phyloP scores from a whole-genome alignment of 768 basidiomycete genomes.

The Rhizopogon vinicolor region DNA sequence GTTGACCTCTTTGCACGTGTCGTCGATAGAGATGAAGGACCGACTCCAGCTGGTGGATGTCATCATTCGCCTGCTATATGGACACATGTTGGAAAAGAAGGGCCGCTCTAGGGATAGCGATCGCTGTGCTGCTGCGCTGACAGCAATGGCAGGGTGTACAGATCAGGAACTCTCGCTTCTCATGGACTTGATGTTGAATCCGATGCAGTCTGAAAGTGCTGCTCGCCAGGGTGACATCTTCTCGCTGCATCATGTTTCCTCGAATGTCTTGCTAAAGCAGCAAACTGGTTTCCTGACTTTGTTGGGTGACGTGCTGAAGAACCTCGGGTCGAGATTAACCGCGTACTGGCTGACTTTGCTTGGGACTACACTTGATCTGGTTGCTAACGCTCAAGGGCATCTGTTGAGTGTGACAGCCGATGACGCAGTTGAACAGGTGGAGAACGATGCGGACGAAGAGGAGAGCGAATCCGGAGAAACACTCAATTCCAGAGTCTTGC shows the following conservation, averaged over 20 bases:
- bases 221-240: constrained; percentile 24
- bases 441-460: constrained; percentile 32
- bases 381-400: constrained; percentile 57
- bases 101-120: constrained; percentile 63
- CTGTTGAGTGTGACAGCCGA: constrained; percentile 32
- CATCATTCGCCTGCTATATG: constrained; percentile 76
- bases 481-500: constrained; percentile 35
- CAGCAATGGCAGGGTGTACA: constrained; percentile 62
- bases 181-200: constrained; percentile 83
- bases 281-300: constrained; percentile 82
- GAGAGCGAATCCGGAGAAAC: constrained; percentile 21
- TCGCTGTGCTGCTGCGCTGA: constrained; percentile 71
- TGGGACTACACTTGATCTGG: constrained; percentile 59
- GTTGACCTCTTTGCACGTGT: constrained; percentile 66
- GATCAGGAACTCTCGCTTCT: constrained; percentile 72
- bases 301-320: constrained; percentile 78
- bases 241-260: constrained; percentile 21
- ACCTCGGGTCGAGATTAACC: constrained; percentile 70
- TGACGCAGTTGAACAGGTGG: constrained; percentile 33
- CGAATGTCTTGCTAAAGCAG: constrained; percentile 50
- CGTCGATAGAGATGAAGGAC: constrained; percentile 49
- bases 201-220: constrained; percentile 41
- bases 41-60: constrained; percentile 66
- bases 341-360: constrained; percentile 74
- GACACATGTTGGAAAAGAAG: constrained; percentile 78